These are phyloP conservation scores for Cryptococcus wingfieldii DNA, from an alignment of 1,284 basidiomycete species.

Conservation along the genomic window DNA sequence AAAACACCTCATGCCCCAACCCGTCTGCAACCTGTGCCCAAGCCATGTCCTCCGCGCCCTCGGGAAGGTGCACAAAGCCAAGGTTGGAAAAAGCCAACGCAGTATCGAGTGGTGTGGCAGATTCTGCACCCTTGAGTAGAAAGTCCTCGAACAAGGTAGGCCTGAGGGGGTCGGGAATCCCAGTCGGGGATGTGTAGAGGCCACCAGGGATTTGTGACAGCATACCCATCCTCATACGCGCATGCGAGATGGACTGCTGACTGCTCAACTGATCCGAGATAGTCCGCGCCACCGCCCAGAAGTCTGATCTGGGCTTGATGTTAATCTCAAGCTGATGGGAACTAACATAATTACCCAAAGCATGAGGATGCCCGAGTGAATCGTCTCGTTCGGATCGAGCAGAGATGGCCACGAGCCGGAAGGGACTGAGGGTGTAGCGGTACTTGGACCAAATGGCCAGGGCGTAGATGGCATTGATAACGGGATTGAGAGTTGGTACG, in stretches of 20 bases:
- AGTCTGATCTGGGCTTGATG: slow-evolving; percentile 1
- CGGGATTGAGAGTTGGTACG: slow-evolving; percentile 32
- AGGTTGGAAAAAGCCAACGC: slow-evolving; percentile 11
- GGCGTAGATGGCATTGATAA: slow-evolving; percentile 27
- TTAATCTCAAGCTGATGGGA: slow-evolving; percentile 10
- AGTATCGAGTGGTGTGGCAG: slow-evolving; percentile 12
- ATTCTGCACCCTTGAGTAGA: slow-evolving; percentile 16
- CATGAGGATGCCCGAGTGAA: slow-evolving; percentile 18
- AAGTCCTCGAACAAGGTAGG: slow-evolving; percentile 41
- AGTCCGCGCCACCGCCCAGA: slow-evolving; percentile 23
- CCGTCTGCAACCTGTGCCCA: not conserved
- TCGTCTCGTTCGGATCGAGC: slow-evolving; percentile 28
- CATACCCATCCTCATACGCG: slow-evolving; percentile 26
- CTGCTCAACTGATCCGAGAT: slow-evolving; percentile 8
- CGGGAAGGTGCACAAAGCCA: not conserved
- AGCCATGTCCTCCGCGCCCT: not conserved
- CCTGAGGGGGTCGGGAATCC: slow-evolving; percentile 10
- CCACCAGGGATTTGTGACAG: slow-evolving; percentile 34
- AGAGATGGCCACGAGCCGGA: slow-evolving; percentile 8
- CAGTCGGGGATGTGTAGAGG: not conserved
- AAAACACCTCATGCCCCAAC: not conserved
- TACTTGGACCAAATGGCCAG: slow-evolving; percentile 27
- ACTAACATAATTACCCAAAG: slow-evolving; percentile 33
- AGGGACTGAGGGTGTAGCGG: slow-evolving; percentile 2
- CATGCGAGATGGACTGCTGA: slow-evolving; percentile 9